Percentiles rank a stretch among this genome's conserved stretches.
phyloP scores from a whole-genome alignment of 2,329 filamentous ascomycete species.

The Aspergillus floridensis region DNA sequence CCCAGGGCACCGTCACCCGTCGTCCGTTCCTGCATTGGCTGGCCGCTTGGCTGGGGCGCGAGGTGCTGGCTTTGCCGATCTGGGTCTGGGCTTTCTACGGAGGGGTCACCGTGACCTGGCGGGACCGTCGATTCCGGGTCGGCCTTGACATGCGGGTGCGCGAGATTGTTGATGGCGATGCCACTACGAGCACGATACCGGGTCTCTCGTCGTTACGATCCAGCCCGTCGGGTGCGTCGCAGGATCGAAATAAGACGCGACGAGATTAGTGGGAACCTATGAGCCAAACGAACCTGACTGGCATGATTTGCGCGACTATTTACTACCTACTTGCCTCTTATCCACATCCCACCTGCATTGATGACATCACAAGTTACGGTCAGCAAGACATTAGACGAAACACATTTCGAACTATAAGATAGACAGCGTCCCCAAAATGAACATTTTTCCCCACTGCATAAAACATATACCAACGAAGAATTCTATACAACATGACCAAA shows the following conservation, averaged over 20 bases:
- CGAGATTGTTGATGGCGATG: constrained; percentile 43
- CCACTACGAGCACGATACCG: background rate
- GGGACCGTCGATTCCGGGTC: constrained; percentile 78
- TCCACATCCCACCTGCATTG: background rate
- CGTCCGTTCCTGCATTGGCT: constrained; percentile 70
- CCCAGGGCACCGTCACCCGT: constrained; percentile 41
- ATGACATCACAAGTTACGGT: background rate
- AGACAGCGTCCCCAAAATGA: background rate
- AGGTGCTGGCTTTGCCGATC: constrained; percentile 78
- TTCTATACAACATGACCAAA: background rate
- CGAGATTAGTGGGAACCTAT: background rate
- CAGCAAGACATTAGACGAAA: background rate
- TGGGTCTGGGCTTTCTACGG: constrained; percentile 88
- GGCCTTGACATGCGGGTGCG: constrained; percentile 79
- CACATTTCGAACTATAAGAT: background rate
- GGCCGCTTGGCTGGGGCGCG: constrained; percentile 78
- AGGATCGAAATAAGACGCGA: constrained; percentile 9
- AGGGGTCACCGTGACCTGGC: constrained; percentile 84
- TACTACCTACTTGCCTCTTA: background rate
- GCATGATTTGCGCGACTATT: background rate
- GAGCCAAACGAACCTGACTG: background rate
- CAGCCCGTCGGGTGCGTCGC: constrained; percentile 6
- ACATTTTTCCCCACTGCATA: background rate
- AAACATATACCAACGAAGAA: background rate
- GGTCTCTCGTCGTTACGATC: background rate